Conservation (phyloP, 106 monocot species). For the Narthecium ossifragum region DNA sequence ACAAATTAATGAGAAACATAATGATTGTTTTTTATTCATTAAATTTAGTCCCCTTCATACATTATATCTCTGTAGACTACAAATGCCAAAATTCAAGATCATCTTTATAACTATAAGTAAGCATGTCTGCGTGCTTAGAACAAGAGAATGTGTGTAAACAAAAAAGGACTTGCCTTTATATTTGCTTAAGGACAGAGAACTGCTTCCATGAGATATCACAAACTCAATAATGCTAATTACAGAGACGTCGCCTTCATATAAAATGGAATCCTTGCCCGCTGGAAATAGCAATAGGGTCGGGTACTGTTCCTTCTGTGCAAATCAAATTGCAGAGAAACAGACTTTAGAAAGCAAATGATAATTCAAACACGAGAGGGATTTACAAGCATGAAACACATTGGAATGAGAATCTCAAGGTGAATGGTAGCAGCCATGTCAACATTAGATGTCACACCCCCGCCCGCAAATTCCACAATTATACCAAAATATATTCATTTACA, state of each 20-base stretch:
- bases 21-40: neutral
- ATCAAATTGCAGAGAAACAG: constrained; percentile 9
- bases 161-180: constrained; percentile 33
- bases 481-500: too few species aligned
- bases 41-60: neutral
- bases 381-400: neutral
- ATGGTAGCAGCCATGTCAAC: neutral
- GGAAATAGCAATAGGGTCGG: constrained; percentile 63
- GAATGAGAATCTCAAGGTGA: neutral
- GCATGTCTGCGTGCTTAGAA: too few species aligned
- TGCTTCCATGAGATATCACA: constrained; percentile 51
- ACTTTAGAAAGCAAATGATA: neutral
- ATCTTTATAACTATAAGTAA: neutral
- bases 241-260: constrained; percentile 58
- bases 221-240: constrained; percentile 67
- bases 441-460: neutral
- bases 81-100: neutral
- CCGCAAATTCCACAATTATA: neutral
- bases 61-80: neutral
- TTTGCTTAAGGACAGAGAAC: constrained; percentile 36
- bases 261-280: constrained; percentile 45
- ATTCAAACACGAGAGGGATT: neutral
- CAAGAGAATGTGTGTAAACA: too few species aligned
- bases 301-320: constrained; percentile 55
- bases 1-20: neutral